Conservation (phyloP, 2,329 filamentous ascomycete species). For the Fonsecaea erecta region DNA sequence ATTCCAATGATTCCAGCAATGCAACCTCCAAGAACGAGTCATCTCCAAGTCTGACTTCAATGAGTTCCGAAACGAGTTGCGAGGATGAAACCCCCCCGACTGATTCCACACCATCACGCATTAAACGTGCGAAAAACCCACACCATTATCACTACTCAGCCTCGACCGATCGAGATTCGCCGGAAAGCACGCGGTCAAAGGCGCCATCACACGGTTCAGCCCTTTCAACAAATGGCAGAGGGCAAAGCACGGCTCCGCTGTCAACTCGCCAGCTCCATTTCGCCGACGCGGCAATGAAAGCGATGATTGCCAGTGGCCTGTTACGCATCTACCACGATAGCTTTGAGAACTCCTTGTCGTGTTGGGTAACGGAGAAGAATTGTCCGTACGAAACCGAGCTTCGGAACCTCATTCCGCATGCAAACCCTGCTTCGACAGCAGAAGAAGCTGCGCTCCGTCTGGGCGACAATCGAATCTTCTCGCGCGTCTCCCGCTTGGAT, state of each 20-base stretch:
- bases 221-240: background rate
- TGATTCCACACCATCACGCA: background rate
- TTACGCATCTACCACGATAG: slow-evolving; percentile 34
- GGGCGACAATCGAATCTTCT: slow-evolving; percentile 53
- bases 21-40: background rate
- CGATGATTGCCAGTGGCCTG: slow-evolving; percentile 43
- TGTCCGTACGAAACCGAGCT: slow-evolving; percentile 43
- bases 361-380: slow-evolving; percentile 34
- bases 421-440: slow-evolving; percentile 41
- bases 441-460: slow-evolving; percentile 51
- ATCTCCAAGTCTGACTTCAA: slow-evolving; percentile 8
- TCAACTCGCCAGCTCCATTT: slow-evolving; percentile 37
- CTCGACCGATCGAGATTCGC: background rate
- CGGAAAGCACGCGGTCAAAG: background rate
- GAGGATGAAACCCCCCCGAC: slow-evolving; percentile 9
- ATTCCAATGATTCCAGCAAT: slow-evolving; percentile 14
- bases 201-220: slow-evolving; percentile 10
- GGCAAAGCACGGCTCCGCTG: slow-evolving; percentile 13
- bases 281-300: slow-evolving; percentile 44
- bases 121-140: background rate
- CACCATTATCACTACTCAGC: background rate
- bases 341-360: slow-evolving; percentile 32
- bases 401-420: slow-evolving; percentile 40
- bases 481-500: slow-evolving; percentile 50
- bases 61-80: slow-evolving; percentile 18